phyloP scores from a whole-genome alignment of 257 asterid genomes.

The Marsdenia floribunda region DNA sequence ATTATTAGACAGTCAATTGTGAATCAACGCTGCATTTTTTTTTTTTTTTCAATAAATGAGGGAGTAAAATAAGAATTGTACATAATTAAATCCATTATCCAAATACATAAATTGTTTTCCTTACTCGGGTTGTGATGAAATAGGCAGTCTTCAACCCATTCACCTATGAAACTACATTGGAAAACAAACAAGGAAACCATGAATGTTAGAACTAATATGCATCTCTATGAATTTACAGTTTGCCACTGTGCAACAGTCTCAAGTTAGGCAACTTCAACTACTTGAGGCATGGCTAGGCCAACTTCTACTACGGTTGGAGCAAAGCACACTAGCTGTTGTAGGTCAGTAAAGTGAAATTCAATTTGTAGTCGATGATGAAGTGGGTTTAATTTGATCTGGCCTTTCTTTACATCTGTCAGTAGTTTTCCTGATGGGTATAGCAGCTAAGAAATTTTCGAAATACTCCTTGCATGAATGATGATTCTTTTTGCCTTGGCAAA shows the following conservation, averaged over 20 bases:
- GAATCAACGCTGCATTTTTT: too few relatives aligned
- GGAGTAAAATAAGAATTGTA: too few relatives aligned
- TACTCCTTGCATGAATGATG: constrained; percentile 90
- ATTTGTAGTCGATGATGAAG: constrained; percentile 90
- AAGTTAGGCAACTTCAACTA: constrained; percentile 25
- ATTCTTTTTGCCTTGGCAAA: constrained; percentile 72
- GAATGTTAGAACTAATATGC: constrained; percentile 28
- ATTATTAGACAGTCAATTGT: too few relatives aligned
- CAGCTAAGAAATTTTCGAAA: constrained; percentile 84
- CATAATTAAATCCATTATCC: too few relatives aligned
- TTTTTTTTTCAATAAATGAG: too few relatives aligned
- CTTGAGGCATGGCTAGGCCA: constrained; percentile 12
- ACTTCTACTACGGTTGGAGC: constrained; percentile 22
- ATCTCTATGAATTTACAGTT: constrained; percentile 28
- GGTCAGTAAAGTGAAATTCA: constrained; percentile 72
- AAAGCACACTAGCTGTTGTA: constrained; percentile 16
- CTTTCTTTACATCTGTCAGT: constrained; percentile 75
- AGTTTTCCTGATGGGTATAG: constrained; percentile 90
- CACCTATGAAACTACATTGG: constrained; percentile 6
- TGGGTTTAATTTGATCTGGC: constrained; percentile 54
- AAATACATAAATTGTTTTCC: too few relatives aligned
- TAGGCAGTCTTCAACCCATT: constrained; percentile 22
- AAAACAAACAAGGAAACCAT: neutral
- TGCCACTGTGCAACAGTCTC: constrained; percentile 18
- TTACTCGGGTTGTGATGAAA: too few relatives aligned